Evolutionary conservation across 2,329 filamentous ascomycete species (phyloP), one percentile per base, ranked within the genome.

Genomic region (Aspergillus costaricaensis): DNA sequence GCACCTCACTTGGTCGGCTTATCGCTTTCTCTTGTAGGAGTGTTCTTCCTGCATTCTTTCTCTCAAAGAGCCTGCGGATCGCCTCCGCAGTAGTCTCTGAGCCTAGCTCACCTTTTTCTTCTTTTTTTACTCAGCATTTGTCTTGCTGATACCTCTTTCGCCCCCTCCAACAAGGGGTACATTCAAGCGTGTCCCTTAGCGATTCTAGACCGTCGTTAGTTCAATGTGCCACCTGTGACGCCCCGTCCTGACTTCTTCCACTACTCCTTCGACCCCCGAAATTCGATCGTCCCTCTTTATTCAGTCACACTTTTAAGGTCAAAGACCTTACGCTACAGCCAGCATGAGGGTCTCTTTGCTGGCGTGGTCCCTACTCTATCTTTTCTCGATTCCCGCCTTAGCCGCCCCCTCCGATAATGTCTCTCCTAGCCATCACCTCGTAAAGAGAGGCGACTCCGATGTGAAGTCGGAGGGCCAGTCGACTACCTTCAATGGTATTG

Each of bases 401-500:
- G 74, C 74, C 59, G 61, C 68, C 50, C 62, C 74, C 56, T 69
- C 67, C 55, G 63, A 68, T 41, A 58, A 63, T 23, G 17, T 44
- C 48, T 58, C 66, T 12, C 57, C 61, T 47, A 61, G 59, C 51
- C 62, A 68, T 32, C 65, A 61, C 19, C 56, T 76, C 32, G 65
- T 69, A 36, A 75, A 74, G 58, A 71, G 73, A 66, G 65, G 63
- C 25, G 63, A 63, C 51, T 61, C 59, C 10, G 55, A 62, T 21
- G 41, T 14, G 41, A 63, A 63, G 39, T 58, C 55, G n/a, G 62
- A 67, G 9, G 43, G 62, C 55, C 68, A 17, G n/a, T 70, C 75
- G 43, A 82, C 81, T 14, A 70, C 74, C 27, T 85, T 84, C 70
- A 84, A 85, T 74, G 81, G 75, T 25, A 70, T 83, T 23, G 74